These are phyloP conservation scores for Arxiozyma heterogenica DNA, from an alignment of 1,139 yeast species.

Conservation along the genomic window DNA sequence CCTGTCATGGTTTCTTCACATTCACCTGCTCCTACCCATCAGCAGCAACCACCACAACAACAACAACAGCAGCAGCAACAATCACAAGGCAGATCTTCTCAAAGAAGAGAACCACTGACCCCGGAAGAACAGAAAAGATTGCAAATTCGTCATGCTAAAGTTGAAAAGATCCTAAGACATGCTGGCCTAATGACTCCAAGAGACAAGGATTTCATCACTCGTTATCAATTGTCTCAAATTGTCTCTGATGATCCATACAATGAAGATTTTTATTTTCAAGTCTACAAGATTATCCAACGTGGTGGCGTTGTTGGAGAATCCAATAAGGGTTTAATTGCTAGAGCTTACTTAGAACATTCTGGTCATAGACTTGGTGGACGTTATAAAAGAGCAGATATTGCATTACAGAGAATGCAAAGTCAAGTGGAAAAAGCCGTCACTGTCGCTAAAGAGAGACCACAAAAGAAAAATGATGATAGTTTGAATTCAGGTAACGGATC, in stretches of 20 bases:
- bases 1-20: neutral
- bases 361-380: conserved; percentile 89
- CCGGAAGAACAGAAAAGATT: conserved; percentile 50
- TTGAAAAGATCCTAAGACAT: conserved; percentile 66
- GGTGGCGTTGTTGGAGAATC: conserved; percentile 36
- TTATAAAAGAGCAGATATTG: conserved; percentile 83
- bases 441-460: conserved; percentile 79
- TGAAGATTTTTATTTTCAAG: conserved; percentile 95
- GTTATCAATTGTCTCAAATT: conserved; percentile 89
- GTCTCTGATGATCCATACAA: conserved; percentile 96
- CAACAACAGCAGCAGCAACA: conserved; percentile 13
- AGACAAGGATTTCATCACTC: conserved; percentile 89
- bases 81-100: conserved; percentile 12
- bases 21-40: conserved; percentile 1
- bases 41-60: conserved; percentile 6
- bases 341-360: conserved; percentile 88
- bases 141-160: conserved; percentile 68
- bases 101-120: conserved; percentile 31
- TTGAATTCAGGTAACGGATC: conserved; percentile 39
- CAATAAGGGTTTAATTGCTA: conserved; percentile 61
- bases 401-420: conserved; percentile 95
- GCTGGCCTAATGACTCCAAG: conserved; percentile 95
- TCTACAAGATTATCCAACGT: conserved; percentile 74
- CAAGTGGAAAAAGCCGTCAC: conserved; percentile 96
- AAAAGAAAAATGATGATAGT: conserved; percentile 36